Conservation (phyloP, 148 eudicot genomes). For the Silene conica region DNA sequence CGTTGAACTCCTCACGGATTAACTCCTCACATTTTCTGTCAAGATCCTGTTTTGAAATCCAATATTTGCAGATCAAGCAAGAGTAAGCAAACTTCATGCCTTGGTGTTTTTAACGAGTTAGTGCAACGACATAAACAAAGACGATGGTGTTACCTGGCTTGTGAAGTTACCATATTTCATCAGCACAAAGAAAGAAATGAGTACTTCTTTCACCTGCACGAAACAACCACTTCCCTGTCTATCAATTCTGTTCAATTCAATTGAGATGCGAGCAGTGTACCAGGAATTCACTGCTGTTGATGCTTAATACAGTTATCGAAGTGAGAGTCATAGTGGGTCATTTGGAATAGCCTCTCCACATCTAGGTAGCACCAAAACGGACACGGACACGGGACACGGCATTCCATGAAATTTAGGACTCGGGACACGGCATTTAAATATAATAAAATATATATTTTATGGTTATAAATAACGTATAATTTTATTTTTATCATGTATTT, state of each 20-base stretch:
- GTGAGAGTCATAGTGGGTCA: no score
- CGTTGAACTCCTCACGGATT: conserved; percentile 63
- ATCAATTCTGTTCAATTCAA: neutral
- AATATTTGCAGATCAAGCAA: neutral
- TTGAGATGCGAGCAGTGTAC: neutral
- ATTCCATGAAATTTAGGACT: no score
- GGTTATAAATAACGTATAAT: no score
- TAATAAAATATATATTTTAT: no score
- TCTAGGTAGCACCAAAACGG: no score
- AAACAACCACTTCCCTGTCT: neutral
- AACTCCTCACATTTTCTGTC: conserved; percentile 68
- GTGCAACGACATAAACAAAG: neutral
- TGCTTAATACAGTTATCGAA: no score
- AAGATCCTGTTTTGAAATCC: conserved; percentile 53
- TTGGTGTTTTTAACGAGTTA: neutral
- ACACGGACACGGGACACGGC: no score
- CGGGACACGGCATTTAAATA: no score
- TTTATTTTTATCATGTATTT: no score
- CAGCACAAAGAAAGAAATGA: conserved; percentile 64
- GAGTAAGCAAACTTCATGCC: neutral
- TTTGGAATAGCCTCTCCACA: no score
- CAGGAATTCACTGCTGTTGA: neutral
- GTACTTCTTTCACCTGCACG: conserved; percentile 82
- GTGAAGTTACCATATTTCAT: conserved; percentile 73
- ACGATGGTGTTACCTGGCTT: conserved; percentile 37